Percentiles rank a stretch among this genome's conserved stretches.
phyloP scores from a whole-genome alignment of 441 rosid genomes.

The Theobroma grandiflorum region DNA sequence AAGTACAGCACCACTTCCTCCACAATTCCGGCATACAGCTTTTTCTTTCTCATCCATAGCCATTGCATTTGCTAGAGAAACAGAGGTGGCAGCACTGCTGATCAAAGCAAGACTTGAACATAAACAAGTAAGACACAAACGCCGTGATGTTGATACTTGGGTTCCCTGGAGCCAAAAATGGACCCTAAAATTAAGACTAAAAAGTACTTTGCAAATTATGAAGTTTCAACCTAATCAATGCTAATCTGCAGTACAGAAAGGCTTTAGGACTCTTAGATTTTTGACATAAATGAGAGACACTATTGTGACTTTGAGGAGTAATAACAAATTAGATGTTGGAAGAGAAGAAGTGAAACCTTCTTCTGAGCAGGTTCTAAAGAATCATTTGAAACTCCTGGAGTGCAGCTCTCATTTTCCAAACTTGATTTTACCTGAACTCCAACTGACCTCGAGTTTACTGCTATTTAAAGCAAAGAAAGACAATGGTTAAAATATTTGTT shows the following conservation, averaged over 20 bases:
- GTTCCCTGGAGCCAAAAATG: constrained; percentile 47
- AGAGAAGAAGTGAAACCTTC: constrained; percentile 22
- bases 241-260: background rate
- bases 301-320: background rate
- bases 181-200: constrained; percentile 6
- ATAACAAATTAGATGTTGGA: background rate
- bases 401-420: constrained; percentile 38
- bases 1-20: constrained; percentile 81
- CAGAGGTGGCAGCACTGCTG: constrained; percentile 45
- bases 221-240: background rate
- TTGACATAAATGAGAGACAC: background rate
- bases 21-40: constrained; percentile 78
- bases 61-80: constrained; percentile 49
- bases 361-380: constrained; percentile 27
- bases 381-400: constrained; percentile 32
- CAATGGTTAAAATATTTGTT: background rate
- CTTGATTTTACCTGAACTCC: constrained; percentile 44
- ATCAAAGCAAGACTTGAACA: constrained; percentile 68
- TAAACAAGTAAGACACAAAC: constrained; percentile 69
- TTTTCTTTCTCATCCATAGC: constrained; percentile 68
- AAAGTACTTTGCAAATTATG: background rate
- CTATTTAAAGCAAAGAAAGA: constrained; percentile 23
- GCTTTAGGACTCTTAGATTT: background rate
- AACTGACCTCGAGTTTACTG: constrained; percentile 34
- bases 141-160: constrained; percentile 57